A percentile compares a stretch with the other conserved stretches of the same genome.
phyloP scores from a whole-genome alignment of 345 rosid species.

The Eucalyptus regnans region DNA sequence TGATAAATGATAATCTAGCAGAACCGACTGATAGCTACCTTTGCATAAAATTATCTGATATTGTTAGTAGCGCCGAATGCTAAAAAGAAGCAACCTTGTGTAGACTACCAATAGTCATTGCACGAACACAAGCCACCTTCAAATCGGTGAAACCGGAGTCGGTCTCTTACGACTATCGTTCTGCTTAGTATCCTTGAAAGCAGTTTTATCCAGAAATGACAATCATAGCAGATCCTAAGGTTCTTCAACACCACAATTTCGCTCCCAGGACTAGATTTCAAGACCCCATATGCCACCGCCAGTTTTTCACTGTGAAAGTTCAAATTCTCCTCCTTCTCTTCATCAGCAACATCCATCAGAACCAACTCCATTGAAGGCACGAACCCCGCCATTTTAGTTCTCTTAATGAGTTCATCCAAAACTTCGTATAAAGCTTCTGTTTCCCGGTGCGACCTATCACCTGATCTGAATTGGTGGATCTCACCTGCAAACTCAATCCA shows the following conservation, averaged over 20 bases:
- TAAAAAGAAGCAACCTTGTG: not conserved
- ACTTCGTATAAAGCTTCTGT: constrained; percentile 35
- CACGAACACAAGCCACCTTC: constrained; percentile 75
- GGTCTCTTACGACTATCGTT: constrained; percentile 62
- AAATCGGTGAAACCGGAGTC: constrained; percentile 72
- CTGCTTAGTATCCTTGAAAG: constrained; percentile 49
- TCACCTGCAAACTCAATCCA: constrained; percentile 64
- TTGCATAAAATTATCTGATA: not conserved
- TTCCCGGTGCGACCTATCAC: constrained; percentile 69
- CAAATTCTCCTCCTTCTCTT: constrained; percentile 75
- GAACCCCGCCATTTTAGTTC: constrained; percentile 48
- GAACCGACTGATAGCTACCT: not conserved
- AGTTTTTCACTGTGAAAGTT: constrained; percentile 69
- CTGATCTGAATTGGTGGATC: constrained; percentile 58
- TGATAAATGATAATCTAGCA: not conserved
- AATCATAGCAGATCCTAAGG: constrained; percentile 68
- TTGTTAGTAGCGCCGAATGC: not conserved
- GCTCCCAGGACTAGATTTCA: constrained; percentile 61
- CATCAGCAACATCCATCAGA: constrained; percentile 78
- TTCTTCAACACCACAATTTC: constrained; percentile 63
- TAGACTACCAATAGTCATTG: constrained; percentile 53
- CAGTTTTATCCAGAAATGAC: constrained; percentile 66
- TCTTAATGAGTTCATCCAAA: constrained; percentile 30
- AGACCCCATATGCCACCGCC: constrained; percentile 66
- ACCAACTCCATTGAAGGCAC: constrained; percentile 56